Base-by-base conservation (phyloP, 176 grass and related monocot species). In the Rhynchospora breviuscula region DNA sequence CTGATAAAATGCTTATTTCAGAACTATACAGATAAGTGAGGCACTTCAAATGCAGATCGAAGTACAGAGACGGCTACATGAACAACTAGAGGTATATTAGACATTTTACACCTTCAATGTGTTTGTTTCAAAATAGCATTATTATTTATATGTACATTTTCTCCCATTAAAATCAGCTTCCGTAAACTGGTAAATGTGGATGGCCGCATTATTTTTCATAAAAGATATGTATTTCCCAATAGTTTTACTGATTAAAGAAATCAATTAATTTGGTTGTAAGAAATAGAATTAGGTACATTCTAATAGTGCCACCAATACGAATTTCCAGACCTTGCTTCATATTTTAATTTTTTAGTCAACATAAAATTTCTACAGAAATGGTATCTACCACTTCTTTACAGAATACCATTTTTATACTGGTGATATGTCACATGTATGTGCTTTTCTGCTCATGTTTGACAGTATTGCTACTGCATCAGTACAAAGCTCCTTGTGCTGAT, bases 41-140 rank as follows among this genome's bases (percentile, higher is more conserved):
- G 84, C 92, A 45, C 85, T 98, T 54, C 92, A 98, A 74, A 94
- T 94, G 90, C 95, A 98, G 84, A 93, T 98, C 83, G 92, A 94
- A 90, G 95, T 98, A n/a, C 95, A 98, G 90, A 94, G 95, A 85
- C 87, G 87, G 35, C 90, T 98, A 44, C 89, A 94, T 8, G 92
- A 94, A 84, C 95, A 98, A 87, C 84, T 98, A 59, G 92, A 98
- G 95, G 95, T 94, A 90, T 48, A 59, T 57, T 47, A 78, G 44
- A 48, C 13, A 65, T 8, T 71, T 52, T 51, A 74, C 13, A 51
- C 44, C 70, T 74, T 51, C 22, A 45, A 72, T 21, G 21, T 74
- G 0, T 75, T 14, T 52, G 25, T 72, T 75, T 68, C 12, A 75
- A 19, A 75, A 23, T 49, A 52, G 47, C 44, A 19, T 19, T 71